A percentile compares a stretch with the other conserved stretches of the same genome.
These are phyloP conservation scores for Hevea brasiliensis DNA, from an alignment of 345 rosid genomes.

Conservation along the genomic window DNA sequence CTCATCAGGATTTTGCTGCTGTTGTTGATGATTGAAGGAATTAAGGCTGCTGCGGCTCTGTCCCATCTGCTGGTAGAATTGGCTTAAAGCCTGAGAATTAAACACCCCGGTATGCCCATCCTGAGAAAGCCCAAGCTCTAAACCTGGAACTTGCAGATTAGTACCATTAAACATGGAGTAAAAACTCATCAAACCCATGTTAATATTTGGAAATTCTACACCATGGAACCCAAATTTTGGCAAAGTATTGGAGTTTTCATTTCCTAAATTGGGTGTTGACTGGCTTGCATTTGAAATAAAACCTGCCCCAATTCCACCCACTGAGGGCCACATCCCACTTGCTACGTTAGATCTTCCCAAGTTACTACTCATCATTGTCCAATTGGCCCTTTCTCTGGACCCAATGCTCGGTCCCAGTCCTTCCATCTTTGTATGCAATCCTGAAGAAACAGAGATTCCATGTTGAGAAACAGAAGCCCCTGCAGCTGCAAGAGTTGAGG, in stretches of 20 bases:
- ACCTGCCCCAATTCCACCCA: slow-evolving; percentile 48
- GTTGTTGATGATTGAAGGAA: slow-evolving; percentile 23
- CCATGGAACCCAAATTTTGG: slow-evolving; percentile 27
- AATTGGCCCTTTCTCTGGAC: slow-evolving; percentile 56
- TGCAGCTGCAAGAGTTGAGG: slow-evolving; percentile 78
- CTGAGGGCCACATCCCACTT: slow-evolving; percentile 43
- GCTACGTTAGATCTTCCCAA: slow-evolving; percentile 40
- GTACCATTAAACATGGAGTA: slow-evolving; percentile 31
- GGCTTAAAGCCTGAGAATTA: slow-evolving; percentile 44
- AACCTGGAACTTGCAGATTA: slow-evolving; percentile 26
- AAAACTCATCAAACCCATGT: slow-evolving; percentile 35
- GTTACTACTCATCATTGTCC: slow-evolving; percentile 55
- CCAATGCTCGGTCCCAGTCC: slow-evolving; percentile 40
- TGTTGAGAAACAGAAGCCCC: slow-evolving; percentile 48
- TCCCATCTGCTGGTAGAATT: slow-evolving; percentile 31
- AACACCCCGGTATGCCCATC: slow-evolving; percentile 14
- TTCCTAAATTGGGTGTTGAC: slow-evolving; percentile 13
- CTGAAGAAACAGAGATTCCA: slow-evolving; percentile 43
- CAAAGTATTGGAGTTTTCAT: slow-evolving; percentile 11
- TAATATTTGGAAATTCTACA: slow-evolving; percentile 30
- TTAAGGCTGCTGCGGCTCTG: slow-evolving; percentile 26
- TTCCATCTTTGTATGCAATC: slow-evolving; percentile 65
- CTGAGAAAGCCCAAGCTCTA: slow-evolving; percentile 38
- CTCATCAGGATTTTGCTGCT: slow-evolving; percentile 15
- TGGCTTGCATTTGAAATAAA: slow-evolving; percentile 28